Evolutionary conservation across 768 basidiomycete genomes (phyloP).

Genomic region (Pleurotus platypus): DNA sequence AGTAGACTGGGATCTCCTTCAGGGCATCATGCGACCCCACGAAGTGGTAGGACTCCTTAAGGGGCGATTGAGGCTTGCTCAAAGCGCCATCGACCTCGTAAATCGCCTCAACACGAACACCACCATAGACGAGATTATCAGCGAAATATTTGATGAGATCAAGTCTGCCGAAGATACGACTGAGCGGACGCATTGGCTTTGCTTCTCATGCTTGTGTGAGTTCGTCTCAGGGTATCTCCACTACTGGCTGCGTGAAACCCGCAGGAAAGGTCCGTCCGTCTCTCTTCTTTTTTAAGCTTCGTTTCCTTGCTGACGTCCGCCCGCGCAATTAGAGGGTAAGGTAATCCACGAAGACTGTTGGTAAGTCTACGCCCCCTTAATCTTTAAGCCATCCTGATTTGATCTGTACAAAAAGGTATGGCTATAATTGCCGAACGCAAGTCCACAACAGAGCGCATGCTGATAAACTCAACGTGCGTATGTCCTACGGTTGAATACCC

Average conservation of each 20-base stretch:
- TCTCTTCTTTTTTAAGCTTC: too few relatives aligned
- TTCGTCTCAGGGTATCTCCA: constrained; percentile 12
- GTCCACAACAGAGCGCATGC: constrained; percentile 22
- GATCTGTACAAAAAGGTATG: constrained; percentile 21
- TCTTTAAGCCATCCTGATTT: neutral
- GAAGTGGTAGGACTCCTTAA: constrained; percentile 1
- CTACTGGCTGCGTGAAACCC: constrained; percentile 10
- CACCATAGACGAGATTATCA: neutral
- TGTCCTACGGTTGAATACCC: neutral
- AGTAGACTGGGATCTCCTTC: constrained; percentile 10
- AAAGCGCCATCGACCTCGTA: neutral
- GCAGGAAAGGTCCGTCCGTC: constrained; percentile 9
- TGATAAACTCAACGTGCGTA: neutral
- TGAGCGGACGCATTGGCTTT: constrained; percentile 10
- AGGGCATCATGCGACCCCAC: neutral
- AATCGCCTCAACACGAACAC: neutral
- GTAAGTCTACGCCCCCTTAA: constrained; percentile 14
- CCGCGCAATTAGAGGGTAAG: constrained; percentile 12
- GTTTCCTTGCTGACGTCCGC: neutral
- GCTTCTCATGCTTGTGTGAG: constrained; percentile 7
- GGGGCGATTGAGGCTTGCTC: neutral
- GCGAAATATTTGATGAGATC: constrained; percentile 9
- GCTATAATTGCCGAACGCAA: constrained; percentile 31
- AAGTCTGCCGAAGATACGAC: constrained; percentile 4
- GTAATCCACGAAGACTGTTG: constrained; percentile 25